Percentiles rank a stretch among this genome's conserved stretches.
Evolutionary conservation across 2,329 filamentous ascomycete genomes (phyloP).

Genomic region (Penicillium crustosum): DNA sequence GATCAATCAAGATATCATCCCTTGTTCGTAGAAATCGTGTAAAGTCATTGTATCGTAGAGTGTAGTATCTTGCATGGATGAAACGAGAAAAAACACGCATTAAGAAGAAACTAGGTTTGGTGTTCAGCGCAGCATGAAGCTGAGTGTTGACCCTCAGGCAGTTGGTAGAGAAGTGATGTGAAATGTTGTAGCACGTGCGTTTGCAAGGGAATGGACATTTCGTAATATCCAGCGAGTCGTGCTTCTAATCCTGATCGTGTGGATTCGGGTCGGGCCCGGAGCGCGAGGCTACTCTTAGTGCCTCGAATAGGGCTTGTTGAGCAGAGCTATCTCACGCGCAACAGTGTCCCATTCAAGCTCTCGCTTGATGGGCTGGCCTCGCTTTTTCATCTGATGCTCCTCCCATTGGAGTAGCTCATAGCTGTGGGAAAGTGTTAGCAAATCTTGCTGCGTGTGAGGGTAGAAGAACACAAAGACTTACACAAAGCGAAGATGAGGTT

Average conservation of each 20-base stretch:
- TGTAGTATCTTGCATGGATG: not conserved
- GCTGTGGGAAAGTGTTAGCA: slow-evolving; percentile 34
- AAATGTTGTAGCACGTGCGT: not conserved
- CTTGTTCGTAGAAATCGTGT: slow-evolving; percentile 21
- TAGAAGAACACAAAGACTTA: slow-evolving; percentile 41
- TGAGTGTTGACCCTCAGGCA: not conserved
- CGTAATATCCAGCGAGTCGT: too few species aligned
- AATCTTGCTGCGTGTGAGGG: not conserved
- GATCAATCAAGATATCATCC: slow-evolving; percentile 15
- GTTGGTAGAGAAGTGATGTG: not conserved
- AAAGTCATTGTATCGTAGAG: slow-evolving; percentile 16
- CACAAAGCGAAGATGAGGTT: slow-evolving; percentile 90
- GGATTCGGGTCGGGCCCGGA: not conserved
- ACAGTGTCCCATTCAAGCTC: slow-evolving; percentile 92
- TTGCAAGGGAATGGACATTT: not conserved
- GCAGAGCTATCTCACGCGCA: slow-evolving; percentile 83
- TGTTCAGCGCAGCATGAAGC: not conserved
- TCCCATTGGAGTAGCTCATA: slow-evolving; percentile 96
- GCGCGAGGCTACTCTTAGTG: slow-evolving; percentile 22
- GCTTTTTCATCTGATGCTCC: slow-evolving; percentile 64
- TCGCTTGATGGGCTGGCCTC: slow-evolving; percentile 59
- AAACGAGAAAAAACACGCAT: slow-evolving; percentile 10
- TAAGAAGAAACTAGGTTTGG: slow-evolving; percentile 1
- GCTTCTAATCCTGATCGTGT: not conserved
- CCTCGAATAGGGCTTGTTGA: slow-evolving; percentile 91